Percentiles rank a stretch among this genome's conserved stretches.
phyloP scores from a whole-genome alignment of 2,329 filamentous ascomycete genomes.

The Ceratocystis ficicola region DNA sequence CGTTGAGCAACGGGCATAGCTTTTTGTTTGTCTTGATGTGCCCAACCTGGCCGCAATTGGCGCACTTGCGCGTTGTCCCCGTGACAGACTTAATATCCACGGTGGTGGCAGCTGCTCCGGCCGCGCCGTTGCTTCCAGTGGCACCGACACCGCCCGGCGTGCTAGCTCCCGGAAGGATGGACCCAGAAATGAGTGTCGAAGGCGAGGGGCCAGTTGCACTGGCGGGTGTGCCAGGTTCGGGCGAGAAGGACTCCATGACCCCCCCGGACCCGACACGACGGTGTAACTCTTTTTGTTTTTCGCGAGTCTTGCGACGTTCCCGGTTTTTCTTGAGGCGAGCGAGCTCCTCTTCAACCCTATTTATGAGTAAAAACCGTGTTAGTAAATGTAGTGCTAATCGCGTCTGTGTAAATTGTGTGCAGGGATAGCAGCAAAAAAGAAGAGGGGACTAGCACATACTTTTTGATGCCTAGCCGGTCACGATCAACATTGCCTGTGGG shows the following conservation, averaged over 20 bases:
- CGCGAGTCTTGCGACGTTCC: slow-evolving; percentile 76
- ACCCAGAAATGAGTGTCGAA: not conserved
- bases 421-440: not conserved
- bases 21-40: slow-evolving; percentile 99
- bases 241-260: slow-evolving; percentile 37
- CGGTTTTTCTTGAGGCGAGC: slow-evolving; percentile 81
- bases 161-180: not conserved
- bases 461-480: slow-evolving; percentile 39
- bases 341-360: slow-evolving; percentile 54
- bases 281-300: slow-evolving; percentile 67
- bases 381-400: not conserved
- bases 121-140: not conserved
- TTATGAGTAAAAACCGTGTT: not conserved
- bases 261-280: slow-evolving; percentile 28
- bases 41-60: slow-evolving; percentile 90
- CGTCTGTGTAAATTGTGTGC: not conserved
- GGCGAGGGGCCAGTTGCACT: slow-evolving; percentile 35
- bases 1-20: slow-evolving; percentile 79
- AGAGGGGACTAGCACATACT: slow-evolving; percentile 22
- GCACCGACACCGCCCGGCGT: not conserved
- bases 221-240: slow-evolving; percentile 35
- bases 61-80: slow-evolving; percentile 80
- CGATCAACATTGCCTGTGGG: slow-evolving; percentile 41
- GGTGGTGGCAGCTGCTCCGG: not conserved
- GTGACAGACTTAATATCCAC: slow-evolving; percentile 26